Percentiles rank a stretch among this genome's conserved stretches.
These are phyloP conservation scores for Cutaneotrichosporon spelunceum DNA, from an alignment of 1,284 basidiomycete species.

Conservation along the genomic window DNA sequence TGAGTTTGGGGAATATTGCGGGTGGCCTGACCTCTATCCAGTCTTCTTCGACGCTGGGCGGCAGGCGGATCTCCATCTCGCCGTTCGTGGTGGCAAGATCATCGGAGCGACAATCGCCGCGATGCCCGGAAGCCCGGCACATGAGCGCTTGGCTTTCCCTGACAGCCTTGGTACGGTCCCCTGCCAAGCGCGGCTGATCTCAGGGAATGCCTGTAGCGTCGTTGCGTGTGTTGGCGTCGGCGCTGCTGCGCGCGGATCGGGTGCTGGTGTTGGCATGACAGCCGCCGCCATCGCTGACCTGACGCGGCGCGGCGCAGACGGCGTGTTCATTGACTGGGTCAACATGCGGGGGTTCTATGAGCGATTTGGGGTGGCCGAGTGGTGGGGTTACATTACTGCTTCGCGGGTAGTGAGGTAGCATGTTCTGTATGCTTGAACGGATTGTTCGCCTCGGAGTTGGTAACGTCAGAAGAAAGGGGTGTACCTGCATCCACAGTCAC, in stretches of 20 bases:
- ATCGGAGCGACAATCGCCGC: constrained; percentile 28
- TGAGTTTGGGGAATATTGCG: constrained; percentile 28
- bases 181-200: neutral
- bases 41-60: constrained; percentile 18
- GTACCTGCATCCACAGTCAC: too few species aligned
- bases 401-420: neutral
- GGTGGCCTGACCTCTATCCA: constrained; percentile 33
- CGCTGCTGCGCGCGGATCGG: constrained; percentile 11
- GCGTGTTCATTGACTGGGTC: constrained; percentile 35
- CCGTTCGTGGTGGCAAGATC: constrained; percentile 17
- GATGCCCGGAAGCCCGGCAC: constrained; percentile 12
- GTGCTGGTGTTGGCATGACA: constrained; percentile 26
- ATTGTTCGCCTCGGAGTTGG: too few species aligned
- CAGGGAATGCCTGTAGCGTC: constrained; percentile 22
- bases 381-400: constrained; percentile 22
- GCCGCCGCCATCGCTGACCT: constrained; percentile 24
- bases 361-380: constrained; percentile 23
- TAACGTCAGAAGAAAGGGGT: too few species aligned
- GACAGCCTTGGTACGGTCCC: constrained; percentile 20
- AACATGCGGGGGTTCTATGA: constrained; percentile 29
- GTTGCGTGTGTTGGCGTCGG: constrained; percentile 30
- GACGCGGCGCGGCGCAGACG: constrained; percentile 25
- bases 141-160: constrained; percentile 22
- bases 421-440: too few species aligned
- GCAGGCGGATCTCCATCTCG: constrained; percentile 23